phyloP scores from a whole-genome alignment of 371 early-diverging fungal genomes.

The Chytridium lagenaria region DNA sequence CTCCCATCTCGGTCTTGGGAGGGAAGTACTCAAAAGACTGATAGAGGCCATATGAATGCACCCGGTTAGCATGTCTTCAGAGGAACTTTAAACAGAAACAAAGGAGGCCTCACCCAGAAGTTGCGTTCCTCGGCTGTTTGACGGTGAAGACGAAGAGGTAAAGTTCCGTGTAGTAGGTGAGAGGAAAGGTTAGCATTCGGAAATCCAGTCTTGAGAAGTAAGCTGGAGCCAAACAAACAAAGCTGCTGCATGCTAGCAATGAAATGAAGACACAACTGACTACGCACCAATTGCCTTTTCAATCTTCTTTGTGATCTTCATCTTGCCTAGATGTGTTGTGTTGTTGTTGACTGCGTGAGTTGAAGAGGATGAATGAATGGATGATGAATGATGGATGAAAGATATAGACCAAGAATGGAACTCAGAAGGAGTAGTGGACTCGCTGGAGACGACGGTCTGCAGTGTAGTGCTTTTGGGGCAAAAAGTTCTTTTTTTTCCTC shows the following conservation, averaged over 20 bases:
- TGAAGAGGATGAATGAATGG: background rate
- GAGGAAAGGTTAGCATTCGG: too few species aligned
- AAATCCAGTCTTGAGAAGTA: too few species aligned
- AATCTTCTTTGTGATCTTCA: slow-evolving; percentile 58
- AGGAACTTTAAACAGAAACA: background rate
- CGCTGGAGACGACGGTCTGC: too few species aligned
- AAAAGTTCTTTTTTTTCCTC: too few species aligned
- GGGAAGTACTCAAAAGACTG: slow-evolving; percentile 97
- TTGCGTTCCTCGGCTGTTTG: slow-evolving; percentile 48
- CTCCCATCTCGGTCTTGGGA: slow-evolving; percentile 92
- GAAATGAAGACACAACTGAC: background rate
- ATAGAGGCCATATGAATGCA: background rate
- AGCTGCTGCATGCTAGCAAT: background rate
- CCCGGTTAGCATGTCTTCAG: background rate
- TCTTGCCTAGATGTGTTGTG: slow-evolving; percentile 23
- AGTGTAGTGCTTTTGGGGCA: too few species aligned
- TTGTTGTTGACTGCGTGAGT: background rate
- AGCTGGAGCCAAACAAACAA: background rate
- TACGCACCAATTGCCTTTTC: slow-evolving; percentile 46
- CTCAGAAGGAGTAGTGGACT: too few species aligned
- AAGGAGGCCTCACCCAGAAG: slow-evolving; percentile 53
- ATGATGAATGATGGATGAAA: background rate
- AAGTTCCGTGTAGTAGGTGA: too few species aligned
- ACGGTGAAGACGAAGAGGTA: background rate
- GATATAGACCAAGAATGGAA: too few species aligned